Base-by-base conservation (phyloP, 495 filamentous ascomycete genomes). In the Penicillium desertorum region DNA sequence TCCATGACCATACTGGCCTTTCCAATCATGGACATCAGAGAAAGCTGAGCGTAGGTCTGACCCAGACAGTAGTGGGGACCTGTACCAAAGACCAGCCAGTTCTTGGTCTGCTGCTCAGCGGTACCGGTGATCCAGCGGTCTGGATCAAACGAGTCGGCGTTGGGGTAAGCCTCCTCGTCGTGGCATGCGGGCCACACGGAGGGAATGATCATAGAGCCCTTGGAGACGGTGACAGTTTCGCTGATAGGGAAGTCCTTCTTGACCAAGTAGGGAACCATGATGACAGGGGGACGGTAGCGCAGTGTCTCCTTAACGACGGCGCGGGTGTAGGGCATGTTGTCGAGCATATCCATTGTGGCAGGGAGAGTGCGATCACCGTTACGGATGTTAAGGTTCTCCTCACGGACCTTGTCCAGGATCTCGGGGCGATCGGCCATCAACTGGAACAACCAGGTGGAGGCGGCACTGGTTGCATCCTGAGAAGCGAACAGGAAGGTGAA, bases 401-500 rank as follows among this genome's bases (percentile, higher is more conserved):
- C 93, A 25, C 95, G 90, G 30, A 98, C 85, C 67, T 88, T 88
- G 65, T 91, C 91, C 50, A 98, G 79, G 49, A 94, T 77, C 51
- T 98, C 95, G 10, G 94, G 93, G 63, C 92, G 87, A 69, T 98
- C 91, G 46, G 95, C 95, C 80, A 93, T 86, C 63, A 90, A 81
- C 73, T 98, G 94, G 83, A 96, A 96, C 60, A 98, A 75, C 90
- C 94, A 98, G 45, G 92, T 97, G 59, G 82, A 83, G 54, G 95
- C 95, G 57, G 89, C 92, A 72, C 88, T 92, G 54, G 94, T 96
- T 52, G 94, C 94, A 71, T 98, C 94, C 75, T 98, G 94, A 32
- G 91, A 96, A 47, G 95, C 94, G 76, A 98, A 98, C 51, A 98
- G 81, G 83, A 98, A 97, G 54, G 94, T 97, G 78, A 98, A 96